These are phyloP conservation scores for Cytospora mali DNA, from an alignment of 2,329 filamentous ascomycete genomes.

Conservation along the genomic window DNA sequence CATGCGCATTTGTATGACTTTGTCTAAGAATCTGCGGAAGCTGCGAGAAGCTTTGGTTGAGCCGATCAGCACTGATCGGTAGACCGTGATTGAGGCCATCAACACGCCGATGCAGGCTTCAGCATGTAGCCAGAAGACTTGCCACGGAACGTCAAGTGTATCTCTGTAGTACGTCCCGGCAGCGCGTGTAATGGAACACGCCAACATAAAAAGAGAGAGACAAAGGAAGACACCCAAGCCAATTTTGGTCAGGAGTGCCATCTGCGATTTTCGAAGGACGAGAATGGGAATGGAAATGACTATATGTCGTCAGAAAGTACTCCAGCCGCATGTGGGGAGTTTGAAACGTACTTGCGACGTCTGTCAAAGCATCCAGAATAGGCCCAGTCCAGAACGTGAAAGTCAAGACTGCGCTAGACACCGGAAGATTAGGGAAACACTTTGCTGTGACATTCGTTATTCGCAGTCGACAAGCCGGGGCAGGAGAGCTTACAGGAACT, in stretches of 20 bases:
- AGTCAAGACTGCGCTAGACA: neutral
- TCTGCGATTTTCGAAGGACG: slow-evolving; percentile 7
- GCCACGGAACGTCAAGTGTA: slow-evolving; percentile 6
- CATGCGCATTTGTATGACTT: neutral
- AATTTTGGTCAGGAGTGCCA: slow-evolving; percentile 6
- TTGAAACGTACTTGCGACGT: slow-evolving; percentile 2
- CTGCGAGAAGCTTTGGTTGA: neutral
- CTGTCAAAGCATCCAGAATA: slow-evolving; percentile 2
- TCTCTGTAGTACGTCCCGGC: neutral
- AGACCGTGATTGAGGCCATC: slow-evolving; percentile 4
- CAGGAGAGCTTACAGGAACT: slow-evolving; percentile 4
- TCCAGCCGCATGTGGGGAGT: neutral
- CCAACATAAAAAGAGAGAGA: slow-evolving; percentile 3
- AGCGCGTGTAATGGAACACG: slow-evolving; percentile 1
- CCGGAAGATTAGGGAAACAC: neutral
- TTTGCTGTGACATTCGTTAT: slow-evolving; percentile 2
- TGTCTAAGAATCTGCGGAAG: slow-evolving; percentile 1
- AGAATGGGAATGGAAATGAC: slow-evolving; percentile 2
- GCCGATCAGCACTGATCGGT: slow-evolving; percentile 1
- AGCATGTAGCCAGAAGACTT: slow-evolving; percentile 4
- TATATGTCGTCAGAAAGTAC: neutral
- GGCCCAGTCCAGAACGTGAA: slow-evolving; percentile 6
- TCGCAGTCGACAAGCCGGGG: neutral
- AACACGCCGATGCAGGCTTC: slow-evolving; percentile 2
- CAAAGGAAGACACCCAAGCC: slow-evolving; percentile 2